Conservation (phyloP, 192 early-diverging fungal genomes). For the Phlyctochytrium bullatum region DNA sequence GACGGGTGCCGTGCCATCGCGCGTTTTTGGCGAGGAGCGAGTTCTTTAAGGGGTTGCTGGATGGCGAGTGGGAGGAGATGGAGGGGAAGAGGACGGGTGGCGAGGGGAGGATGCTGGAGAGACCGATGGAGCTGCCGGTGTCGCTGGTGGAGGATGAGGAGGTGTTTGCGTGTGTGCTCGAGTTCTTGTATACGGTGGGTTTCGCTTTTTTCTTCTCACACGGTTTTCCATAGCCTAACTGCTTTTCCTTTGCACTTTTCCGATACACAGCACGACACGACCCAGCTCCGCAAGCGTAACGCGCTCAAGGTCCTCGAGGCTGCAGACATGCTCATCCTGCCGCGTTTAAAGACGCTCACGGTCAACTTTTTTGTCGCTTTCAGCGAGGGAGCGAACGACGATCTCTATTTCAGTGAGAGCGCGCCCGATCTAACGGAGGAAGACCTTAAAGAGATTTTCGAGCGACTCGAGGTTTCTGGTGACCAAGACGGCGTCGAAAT, state of each 20-base stretch:
- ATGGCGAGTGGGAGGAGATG: constrained; percentile 38
- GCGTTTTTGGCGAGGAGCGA: constrained; percentile 38
- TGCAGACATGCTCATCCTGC: constrained; percentile 49
- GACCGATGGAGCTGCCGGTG: background rate
- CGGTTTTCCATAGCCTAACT: no score
- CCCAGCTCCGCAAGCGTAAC: constrained; percentile 10
- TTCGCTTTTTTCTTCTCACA: constrained; percentile 8
- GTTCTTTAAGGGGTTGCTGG: constrained; percentile 45
- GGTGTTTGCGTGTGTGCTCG: constrained; percentile 34
- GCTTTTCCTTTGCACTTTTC: constrained; percentile 3
- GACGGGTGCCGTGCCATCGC: constrained; percentile 43
- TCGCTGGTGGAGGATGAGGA: constrained; percentile 13
- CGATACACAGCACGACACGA: constrained; percentile 6
- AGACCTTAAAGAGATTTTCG: no score
- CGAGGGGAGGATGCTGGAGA: background rate
- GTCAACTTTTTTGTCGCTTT: constrained; percentile 30
- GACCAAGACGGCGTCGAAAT: no score
- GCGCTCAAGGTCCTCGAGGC: constrained; percentile 42
- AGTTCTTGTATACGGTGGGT: constrained; percentile 52
- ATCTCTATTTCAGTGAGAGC: background rate
- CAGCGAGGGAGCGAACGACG: background rate
- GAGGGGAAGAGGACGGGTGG: background rate
- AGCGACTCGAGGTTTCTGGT: no score
- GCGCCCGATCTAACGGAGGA: no score
- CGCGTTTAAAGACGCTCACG: constrained; percentile 39